Evolutionary conservation across 208 protist genomes (phyloP), one percentile per base, ranked within the genome.

Genomic region (Trypanosoma mega): DNA sequence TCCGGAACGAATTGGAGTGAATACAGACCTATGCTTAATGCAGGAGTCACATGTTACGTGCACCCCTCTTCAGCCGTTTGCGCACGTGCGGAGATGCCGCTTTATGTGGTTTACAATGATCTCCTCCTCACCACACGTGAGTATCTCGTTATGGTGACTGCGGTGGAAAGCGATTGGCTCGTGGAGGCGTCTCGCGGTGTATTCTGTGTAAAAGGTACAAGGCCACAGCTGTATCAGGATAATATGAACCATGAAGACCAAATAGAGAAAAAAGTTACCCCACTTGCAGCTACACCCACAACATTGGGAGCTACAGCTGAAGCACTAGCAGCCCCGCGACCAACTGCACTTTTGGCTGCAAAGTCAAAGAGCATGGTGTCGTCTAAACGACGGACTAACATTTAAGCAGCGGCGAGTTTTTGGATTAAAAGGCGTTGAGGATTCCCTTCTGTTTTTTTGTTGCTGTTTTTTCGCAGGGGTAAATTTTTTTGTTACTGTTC

Each of bases 31-130:
- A 78, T 99, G 74, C 85, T 98, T 33, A 98, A 92, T 44, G 75
- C 74, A 0, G 97, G 98, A 45, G 96, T 99, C 57, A 78, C 86
- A 18, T 99, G 96, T 64, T 73, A 88, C 46, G 72, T 99, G 34
- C 98, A 99, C 85, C 98, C 98, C 3, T 98, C 96, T 24, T 98
- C 87, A 26, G 94, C 98, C 0, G 74, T 99, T 6, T 99, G 93
- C 82, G 92, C 94, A 12, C 68, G 97, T 20, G 97, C 96, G 20
- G 87, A 89, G 58, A 97, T 97, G 62, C 97, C 98, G 8, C 97
- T 98, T 52, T 99, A 98, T 69, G 87, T 99, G 34, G 82, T 99
- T 8, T 99, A 99, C 82, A 96, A 99, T 57, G 98, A 99, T 65
- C 86, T 99, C 0, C 78, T 99, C 0, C 68, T 90, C 23, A 98